Evolutionary conservation across 2,329 filamentous ascomycete genomes (phyloP).

Genomic region (Curvularia eragrostidis): DNA sequence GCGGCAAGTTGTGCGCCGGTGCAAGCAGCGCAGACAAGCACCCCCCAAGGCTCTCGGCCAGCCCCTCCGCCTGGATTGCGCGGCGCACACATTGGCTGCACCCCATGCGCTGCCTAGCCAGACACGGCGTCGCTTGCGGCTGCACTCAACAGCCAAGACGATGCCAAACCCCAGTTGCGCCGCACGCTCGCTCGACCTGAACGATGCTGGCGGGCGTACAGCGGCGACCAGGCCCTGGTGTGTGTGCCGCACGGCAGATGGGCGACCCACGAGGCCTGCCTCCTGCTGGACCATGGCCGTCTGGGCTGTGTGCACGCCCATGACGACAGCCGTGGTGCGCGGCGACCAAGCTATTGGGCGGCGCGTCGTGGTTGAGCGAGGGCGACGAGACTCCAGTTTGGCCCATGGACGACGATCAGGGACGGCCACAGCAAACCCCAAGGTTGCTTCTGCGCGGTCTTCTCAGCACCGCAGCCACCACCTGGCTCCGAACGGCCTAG

Average conservation of each 20-base stretch:
- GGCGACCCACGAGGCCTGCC: too few species aligned
- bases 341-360: background rate
- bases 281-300: too few species aligned
- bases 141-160: conserved; percentile 28
- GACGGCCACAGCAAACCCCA: conserved; percentile 6
- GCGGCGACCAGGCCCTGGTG: conserved; percentile 21
- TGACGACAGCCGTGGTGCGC: background rate
- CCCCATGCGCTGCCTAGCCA: background rate
- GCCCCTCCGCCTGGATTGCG: conserved; percentile 23
- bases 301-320: too few species aligned
- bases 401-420: conserved; percentile 10
- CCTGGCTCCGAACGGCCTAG: conserved; percentile 20
- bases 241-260: too few species aligned
- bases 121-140: conserved; percentile 11
- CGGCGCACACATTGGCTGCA: conserved; percentile 9
- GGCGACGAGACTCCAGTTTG: conserved; percentile 1
- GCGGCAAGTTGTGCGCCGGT: conserved; percentile 24
- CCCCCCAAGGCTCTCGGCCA: conserved; percentile 28
- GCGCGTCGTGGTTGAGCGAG: conserved; percentile 6
- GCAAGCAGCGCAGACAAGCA: conserved; percentile 23
- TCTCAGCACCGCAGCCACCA: conserved; percentile 8
- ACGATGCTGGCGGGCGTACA: conserved; percentile 15
- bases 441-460: conserved; percentile 6
- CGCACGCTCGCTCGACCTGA: conserved; percentile 22
- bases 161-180: conserved; percentile 17